Percentiles rank a stretch among this genome's conserved stretches.
Conservation (phyloP, 495 filamentous ascomycete species). For the Parachaetomium inaequale region DNA sequence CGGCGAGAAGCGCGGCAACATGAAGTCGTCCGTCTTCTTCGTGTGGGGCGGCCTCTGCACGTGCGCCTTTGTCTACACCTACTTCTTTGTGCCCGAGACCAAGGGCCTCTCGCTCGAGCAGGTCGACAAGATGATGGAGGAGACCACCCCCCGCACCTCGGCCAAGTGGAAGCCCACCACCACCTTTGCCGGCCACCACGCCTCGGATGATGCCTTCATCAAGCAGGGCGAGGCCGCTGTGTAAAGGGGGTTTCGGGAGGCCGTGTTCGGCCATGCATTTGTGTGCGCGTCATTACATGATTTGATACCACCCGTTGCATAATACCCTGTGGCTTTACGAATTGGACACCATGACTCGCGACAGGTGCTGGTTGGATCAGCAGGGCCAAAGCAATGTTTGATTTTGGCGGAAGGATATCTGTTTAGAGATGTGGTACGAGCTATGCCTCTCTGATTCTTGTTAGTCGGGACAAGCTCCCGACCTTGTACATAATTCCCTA, state of each 20-base stretch:
- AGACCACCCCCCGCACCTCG: constrained; percentile 68
- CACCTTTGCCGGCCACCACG: constrained; percentile 55
- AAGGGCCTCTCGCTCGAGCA: constrained; percentile 86
- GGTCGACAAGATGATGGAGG: constrained; percentile 86
- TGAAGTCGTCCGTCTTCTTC: constrained; percentile 74
- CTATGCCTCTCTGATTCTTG: not conserved
- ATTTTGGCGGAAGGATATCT: not conserved
- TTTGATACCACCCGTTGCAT: not conserved
- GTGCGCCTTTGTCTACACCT: constrained; percentile 63
- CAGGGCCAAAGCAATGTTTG: not conserved
- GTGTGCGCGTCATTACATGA: not conserved
- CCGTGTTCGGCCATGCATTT: not conserved
- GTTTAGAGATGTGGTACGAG: constrained; percentile 2
- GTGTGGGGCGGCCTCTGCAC: constrained; percentile 72
- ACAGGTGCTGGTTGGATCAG: constrained; percentile 8
- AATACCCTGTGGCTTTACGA: not conserved
- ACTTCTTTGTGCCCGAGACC: constrained; percentile 80
- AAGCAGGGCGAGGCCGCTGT: constrained; percentile 14
- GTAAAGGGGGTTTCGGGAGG: constrained; percentile 7
- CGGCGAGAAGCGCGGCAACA: constrained; percentile 57
- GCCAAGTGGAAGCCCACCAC: constrained; percentile 65
- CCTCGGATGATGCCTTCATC: constrained; percentile 16
- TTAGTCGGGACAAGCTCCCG: not conserved
- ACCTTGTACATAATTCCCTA: constrained; percentile 14
- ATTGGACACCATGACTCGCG: not conserved